phyloP scores from a whole-genome alignment of 352 stramenopile genomes.

The Chloridella minuta region DNA sequence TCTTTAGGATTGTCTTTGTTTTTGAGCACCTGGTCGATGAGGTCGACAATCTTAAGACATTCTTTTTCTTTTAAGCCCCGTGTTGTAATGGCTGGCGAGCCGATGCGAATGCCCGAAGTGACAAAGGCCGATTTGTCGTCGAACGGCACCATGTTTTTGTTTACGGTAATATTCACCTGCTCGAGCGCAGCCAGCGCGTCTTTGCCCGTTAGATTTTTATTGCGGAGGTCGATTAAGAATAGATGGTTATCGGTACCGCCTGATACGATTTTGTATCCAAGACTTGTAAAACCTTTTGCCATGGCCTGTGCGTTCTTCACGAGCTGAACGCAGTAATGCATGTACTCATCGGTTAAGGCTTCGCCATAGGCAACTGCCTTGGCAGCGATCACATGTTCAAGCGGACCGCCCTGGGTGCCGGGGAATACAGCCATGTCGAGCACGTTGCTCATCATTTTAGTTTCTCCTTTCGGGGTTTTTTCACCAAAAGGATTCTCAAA shows the following conservation, averaged over 20 bases:
- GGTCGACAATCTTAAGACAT: conserved; percentile 68
- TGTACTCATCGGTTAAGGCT: conserved; percentile 69
- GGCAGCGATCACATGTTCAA: conserved; percentile 77
- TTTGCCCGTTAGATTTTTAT: conserved; percentile 65
- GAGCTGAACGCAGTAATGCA: conserved; percentile 60
- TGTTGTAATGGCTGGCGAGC: conserved; percentile 71
- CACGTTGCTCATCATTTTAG: no score
- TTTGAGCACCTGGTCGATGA: no score
- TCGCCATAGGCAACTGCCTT: conserved; percentile 91
- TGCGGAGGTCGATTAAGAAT: conserved; percentile 81
- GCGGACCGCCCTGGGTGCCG: conserved; percentile 42
- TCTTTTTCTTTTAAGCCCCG: conserved; percentile 75
- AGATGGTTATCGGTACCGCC: conserved; percentile 97
- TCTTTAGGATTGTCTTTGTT: no score
- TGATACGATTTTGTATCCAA: conserved; percentile 75
- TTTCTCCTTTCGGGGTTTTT: no score
- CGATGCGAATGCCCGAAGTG: conserved; percentile 72
- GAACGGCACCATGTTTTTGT: conserved; percentile 61
- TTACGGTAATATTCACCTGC: conserved; percentile 89
- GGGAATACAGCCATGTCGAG: conserved; percentile 98
- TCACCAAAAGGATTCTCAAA: no score
- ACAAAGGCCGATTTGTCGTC: no score
- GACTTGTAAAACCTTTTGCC: conserved; percentile 43
- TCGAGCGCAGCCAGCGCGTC: conserved; percentile 84
- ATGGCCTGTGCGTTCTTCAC: conserved; percentile 69